Evolutionary conservation across 2,329 filamentous ascomycete genomes (phyloP).

Genomic region (Colletotrichum brevisporum): DNA sequence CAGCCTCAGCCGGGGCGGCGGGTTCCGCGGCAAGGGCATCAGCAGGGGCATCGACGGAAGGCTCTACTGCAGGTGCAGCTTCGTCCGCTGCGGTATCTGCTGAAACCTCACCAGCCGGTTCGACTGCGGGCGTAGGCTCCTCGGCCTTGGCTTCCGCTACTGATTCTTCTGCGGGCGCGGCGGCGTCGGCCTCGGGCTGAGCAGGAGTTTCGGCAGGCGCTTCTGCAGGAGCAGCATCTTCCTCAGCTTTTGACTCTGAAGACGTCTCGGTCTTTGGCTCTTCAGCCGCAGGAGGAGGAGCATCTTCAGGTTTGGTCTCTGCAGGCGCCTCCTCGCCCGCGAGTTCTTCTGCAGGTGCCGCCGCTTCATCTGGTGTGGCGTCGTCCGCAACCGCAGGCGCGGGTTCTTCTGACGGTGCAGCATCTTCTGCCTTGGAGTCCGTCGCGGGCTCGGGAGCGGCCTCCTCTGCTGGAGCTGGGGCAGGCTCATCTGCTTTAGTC

Average conservation of each 20-base stretch:
- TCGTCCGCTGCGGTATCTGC: not conserved
- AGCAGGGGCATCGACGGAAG: not conserved
- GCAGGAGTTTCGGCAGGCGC: constrained; percentile 3
- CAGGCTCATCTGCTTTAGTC: not conserved
- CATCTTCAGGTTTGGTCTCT: not conserved
- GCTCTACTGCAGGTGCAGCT: not conserved
- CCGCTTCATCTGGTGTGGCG: not conserved
- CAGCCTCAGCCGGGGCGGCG: not conserved
- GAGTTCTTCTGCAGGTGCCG: not conserved
- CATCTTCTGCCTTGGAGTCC: not conserved
- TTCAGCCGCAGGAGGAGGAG: not conserved
- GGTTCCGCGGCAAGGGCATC: not conserved
- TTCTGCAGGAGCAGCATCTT: constrained; percentile 6
- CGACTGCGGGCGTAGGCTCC: not conserved
- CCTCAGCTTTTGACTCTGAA: constrained; percentile 19
- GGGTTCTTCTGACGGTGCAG: not conserved
- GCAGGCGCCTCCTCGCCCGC: not conserved
- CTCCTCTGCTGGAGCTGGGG: not conserved
- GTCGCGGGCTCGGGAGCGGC: not conserved
- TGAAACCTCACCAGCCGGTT: not conserved
- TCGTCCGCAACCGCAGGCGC: too few species aligned
- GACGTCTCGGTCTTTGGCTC: not conserved
- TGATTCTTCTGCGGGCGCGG: not conserved
- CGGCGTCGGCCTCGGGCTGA: not conserved
- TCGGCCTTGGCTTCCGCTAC: not conserved